phyloP scores from a whole-genome alignment of 768 basidiomycete species.

The Auriscalpium orientale region DNA sequence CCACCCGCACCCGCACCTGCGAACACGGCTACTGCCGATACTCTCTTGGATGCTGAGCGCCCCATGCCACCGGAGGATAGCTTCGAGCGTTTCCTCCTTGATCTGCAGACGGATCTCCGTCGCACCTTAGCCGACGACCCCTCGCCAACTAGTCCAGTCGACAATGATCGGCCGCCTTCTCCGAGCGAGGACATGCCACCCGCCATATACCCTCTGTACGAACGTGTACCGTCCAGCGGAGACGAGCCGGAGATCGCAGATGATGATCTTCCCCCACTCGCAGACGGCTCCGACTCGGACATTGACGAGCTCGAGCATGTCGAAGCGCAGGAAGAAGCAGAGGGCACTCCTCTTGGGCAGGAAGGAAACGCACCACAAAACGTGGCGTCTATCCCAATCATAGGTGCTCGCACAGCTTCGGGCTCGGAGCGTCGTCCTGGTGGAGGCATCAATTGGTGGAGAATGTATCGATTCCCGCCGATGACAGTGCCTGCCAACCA shows the following conservation, averaged over 20 bases:
- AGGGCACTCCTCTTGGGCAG: background rate
- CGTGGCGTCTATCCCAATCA: background rate
- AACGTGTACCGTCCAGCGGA: background rate
- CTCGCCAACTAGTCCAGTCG: background rate
- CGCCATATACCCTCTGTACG: constrained; percentile 4
- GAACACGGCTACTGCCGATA: background rate
- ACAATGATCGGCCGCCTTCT: background rate
- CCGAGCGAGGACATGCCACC: background rate
- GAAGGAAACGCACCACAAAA: background rate
- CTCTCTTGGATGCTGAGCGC: constrained; percentile 8
- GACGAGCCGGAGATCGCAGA: constrained; percentile 8
- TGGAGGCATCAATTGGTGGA: constrained; percentile 69
- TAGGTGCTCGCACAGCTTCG: constrained; percentile 24
- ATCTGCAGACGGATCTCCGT: constrained; percentile 69
- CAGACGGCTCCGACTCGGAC: constrained; percentile 30
- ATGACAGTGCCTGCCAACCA: constrained; percentile 36
- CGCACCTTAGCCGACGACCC: constrained; percentile 42
- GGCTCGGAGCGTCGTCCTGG: constrained; percentile 33
- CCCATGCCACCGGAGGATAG: constrained; percentile 48
- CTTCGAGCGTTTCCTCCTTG: constrained; percentile 76
- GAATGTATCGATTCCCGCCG: constrained; percentile 74
- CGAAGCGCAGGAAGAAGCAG: constrained; percentile 19
- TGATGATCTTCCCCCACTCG: constrained; percentile 26
- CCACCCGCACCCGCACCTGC: background rate
- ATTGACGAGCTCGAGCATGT: background rate